A percentile compares a stretch with the other conserved stretches of the same genome.
Conservation (phyloP, 176 grass and related monocot genomes). For the Carex scoparia region DNA sequence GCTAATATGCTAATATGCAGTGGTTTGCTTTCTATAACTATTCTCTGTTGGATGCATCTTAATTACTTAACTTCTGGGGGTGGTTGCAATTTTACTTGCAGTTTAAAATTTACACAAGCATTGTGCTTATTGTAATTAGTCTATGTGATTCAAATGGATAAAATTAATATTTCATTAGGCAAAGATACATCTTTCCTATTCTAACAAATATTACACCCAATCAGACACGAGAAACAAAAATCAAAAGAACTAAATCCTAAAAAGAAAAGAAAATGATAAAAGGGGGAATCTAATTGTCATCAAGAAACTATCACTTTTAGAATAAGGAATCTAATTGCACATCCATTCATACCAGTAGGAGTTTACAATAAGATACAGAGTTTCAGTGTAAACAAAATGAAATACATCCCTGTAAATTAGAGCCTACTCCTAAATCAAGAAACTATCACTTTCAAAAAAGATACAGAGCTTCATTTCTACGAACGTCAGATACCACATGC, state of each 20-base stretch:
- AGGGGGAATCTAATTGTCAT: slow-evolving; percentile 17
- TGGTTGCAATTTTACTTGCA: not conserved
- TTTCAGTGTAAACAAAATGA: too few relatives aligned
- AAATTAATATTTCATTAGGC: not conserved
- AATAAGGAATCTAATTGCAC: too few relatives aligned
- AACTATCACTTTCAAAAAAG: too few relatives aligned
- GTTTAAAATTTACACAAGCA: not conserved
- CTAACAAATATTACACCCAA: slow-evolving; percentile 1
- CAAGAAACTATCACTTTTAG: not conserved
- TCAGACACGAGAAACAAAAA: not conserved
- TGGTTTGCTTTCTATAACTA: too few relatives aligned
- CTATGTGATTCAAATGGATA: not conserved
- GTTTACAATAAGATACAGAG: too few relatives aligned
- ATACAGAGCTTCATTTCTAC: too few relatives aligned
- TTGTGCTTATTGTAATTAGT: not conserved
- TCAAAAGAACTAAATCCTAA: not conserved
- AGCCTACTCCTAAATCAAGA: too few relatives aligned
- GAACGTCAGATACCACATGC: too few relatives aligned
- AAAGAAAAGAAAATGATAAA: not conserved
- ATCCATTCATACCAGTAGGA: too few relatives aligned
- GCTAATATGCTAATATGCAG: too few relatives aligned
- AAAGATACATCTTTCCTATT: slow-evolving; percentile 13
- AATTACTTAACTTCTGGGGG: not conserved
- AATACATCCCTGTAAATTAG: too few relatives aligned
- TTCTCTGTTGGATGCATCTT: not conserved